Evolutionary conservation across 495 filamentous ascomycete genomes (phyloP).

Genomic region (Aspergillus haitiensis): DNA sequence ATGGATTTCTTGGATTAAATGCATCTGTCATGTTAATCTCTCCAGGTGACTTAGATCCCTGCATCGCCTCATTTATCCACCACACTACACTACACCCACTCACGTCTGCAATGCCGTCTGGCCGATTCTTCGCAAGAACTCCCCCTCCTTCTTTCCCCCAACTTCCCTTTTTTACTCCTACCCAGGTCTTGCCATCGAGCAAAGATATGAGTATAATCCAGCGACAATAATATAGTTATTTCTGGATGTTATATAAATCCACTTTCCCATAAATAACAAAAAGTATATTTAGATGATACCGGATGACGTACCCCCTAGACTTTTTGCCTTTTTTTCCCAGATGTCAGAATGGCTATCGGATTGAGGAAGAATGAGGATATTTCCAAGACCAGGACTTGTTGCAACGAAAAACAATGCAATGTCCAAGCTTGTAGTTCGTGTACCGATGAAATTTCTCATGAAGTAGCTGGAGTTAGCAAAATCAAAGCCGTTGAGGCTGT

Average conservation of each 20-base stretch:
- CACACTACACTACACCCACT: background rate
- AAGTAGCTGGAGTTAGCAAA: conserved; percentile 30
- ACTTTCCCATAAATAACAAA: too few species aligned
- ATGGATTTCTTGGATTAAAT: background rate
- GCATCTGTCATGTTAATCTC: conserved; percentile 6
- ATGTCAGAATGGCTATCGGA: conserved; percentile 16
- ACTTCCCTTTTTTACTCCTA: too few species aligned
- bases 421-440: conserved; percentile 12
- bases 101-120: background rate
- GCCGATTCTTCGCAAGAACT: background rate
- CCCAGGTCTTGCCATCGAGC: too few species aligned
- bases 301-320: conserved; percentile 16
- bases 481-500: conserved; percentile 46
- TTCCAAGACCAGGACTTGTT: conserved; percentile 1
- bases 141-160: background rate
- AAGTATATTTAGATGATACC: background rate
- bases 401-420: conserved; percentile 17
- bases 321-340: conserved; percentile 3
- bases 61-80: conserved; percentile 3
- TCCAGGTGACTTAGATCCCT: conserved; percentile 1
- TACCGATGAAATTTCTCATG: background rate
- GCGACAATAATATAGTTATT: too few species aligned
- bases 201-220: too few species aligned
- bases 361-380: conserved; percentile 5
- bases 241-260: too few species aligned